phyloP scores from a whole-genome alignment of 2,329 filamentous ascomycete genomes.

The Xylogone sp. region DNA sequence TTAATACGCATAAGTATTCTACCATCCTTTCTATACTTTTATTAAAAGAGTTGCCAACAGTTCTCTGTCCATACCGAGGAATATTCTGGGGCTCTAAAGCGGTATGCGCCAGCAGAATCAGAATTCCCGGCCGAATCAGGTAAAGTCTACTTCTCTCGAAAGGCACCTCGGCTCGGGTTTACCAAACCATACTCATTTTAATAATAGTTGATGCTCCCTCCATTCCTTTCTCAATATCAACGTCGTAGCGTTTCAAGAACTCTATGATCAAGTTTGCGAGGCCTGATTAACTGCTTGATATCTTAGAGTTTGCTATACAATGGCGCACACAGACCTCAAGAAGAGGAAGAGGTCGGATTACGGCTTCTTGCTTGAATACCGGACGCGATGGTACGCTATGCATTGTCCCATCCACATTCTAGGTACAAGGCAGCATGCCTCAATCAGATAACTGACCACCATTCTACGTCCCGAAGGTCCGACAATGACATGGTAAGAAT shows the following conservation, averaged over 20 bases:
- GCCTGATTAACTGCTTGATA: too few relatives aligned
- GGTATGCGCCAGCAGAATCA: background rate
- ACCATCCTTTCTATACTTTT: too few relatives aligned
- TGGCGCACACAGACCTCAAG: conserved; percentile 46
- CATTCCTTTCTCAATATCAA: background rate
- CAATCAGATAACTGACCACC: conserved; percentile 7
- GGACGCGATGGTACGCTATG: conserved; percentile 70
- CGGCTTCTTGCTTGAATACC: conserved; percentile 72
- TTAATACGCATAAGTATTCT: too few relatives aligned
- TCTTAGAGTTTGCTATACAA: too few relatives aligned
- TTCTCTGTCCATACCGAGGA: too few relatives aligned
- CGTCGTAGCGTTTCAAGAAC: too few relatives aligned
- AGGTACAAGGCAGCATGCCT: conserved; percentile 17
- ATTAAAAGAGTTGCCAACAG: too few relatives aligned
- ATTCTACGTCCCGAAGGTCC: conserved; percentile 49
- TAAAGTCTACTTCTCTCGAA: background rate
- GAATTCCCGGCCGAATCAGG: background rate
- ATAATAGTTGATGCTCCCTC: background rate
- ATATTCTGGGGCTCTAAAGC: background rate
- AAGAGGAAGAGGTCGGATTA: conserved; percentile 68
- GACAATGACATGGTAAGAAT: conserved; percentile 71
- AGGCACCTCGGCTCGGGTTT: background rate
- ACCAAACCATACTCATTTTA: too few relatives aligned
- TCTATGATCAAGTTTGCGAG: too few relatives aligned
- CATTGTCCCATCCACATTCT: background rate